These are phyloP conservation scores for Paramecium sexaurelia DNA, from an alignment of 73 alveolate genomes.

Conservation along the genomic window DNA sequence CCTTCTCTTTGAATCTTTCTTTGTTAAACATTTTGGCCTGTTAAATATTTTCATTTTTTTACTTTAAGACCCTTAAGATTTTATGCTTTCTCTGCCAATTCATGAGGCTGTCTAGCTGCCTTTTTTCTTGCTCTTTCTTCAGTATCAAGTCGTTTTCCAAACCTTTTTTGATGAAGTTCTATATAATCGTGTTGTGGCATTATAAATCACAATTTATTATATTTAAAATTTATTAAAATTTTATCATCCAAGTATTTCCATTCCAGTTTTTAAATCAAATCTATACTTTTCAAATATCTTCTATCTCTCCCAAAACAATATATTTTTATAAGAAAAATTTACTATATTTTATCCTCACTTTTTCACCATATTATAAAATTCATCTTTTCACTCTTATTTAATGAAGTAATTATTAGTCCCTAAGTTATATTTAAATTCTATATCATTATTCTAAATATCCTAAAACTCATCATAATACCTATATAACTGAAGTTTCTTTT, in stretches of 20 bases:
- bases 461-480: too few species aligned
- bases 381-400: too few species aligned
- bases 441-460: too few species aligned
- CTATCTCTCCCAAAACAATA: too few species aligned
- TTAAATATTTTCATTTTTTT: not conserved
- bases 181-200: slow-evolving; percentile 98
- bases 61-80: slow-evolving; percentile 88
- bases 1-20: slow-evolving; percentile 97
- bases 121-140: slow-evolving; percentile 92
- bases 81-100: slow-evolving; percentile 92
- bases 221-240: not conserved
- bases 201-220: slow-evolving; percentile 40
- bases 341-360: too few species aligned
- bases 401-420: too few species aligned
- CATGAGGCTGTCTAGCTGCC: slow-evolving; percentile 92
- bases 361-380: too few species aligned
- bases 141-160: slow-evolving; percentile 93
- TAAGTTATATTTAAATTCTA: too few species aligned
- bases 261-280: not conserved
- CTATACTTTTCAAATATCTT: too few species aligned
- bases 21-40: slow-evolving; percentile 92
- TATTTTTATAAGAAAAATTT: too few species aligned
- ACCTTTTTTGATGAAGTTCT: slow-evolving; percentile 92
- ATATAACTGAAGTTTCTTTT: too few species aligned
- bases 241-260: not conserved